These are phyloP conservation scores for Hemileccinum impolitum DNA, from an alignment of 768 basidiomycete species.

Conservation along the genomic window DNA sequence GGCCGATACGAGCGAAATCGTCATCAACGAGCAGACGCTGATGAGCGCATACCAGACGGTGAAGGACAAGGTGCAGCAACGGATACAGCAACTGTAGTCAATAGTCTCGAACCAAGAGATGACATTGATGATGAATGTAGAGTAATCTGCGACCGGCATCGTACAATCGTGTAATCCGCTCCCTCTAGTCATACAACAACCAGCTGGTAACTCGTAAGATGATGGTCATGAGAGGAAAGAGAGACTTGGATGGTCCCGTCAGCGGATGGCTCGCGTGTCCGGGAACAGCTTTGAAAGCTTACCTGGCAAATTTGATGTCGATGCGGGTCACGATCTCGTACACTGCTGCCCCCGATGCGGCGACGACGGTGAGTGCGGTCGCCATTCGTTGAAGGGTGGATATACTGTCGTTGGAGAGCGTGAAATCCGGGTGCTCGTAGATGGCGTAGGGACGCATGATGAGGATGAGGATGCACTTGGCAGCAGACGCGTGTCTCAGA, in stretches of 20 bases:
- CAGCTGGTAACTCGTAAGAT: slow-evolving; percentile 1
- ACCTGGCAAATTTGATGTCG: slow-evolving; percentile 18
- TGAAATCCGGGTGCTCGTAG: slow-evolving; percentile 33
- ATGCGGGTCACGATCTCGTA: slow-evolving; percentile 25
- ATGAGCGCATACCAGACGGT: slow-evolving; percentile 91
- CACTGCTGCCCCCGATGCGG: slow-evolving; percentile 32
- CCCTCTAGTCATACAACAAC: slow-evolving; percentile 15
- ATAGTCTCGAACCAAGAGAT: neutral
- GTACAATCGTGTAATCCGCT: no score
- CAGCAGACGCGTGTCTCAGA: no score
- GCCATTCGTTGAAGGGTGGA: slow-evolving; percentile 24
- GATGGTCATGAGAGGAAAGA: slow-evolving; percentile 10
- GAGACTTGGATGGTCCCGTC: slow-evolving; percentile 8
- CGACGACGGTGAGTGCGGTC: slow-evolving; percentile 27
- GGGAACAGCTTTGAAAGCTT: neutral
- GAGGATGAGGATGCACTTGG: neutral
- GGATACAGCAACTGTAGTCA: slow-evolving; percentile 74
- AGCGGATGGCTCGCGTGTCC: neutral
- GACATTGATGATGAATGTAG: slow-evolving; percentile 2
- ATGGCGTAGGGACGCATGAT: slow-evolving; percentile 33
- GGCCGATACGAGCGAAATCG: slow-evolving; percentile 92
- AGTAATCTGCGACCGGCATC: neutral
- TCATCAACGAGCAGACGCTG: slow-evolving; percentile 97
- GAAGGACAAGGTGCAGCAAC: slow-evolving; percentile 79
- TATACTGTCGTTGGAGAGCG: slow-evolving; percentile 24